Evolutionary conservation across 805 yeast species (phyloP).

Genomic region (Yarrowia sp.): DNA sequence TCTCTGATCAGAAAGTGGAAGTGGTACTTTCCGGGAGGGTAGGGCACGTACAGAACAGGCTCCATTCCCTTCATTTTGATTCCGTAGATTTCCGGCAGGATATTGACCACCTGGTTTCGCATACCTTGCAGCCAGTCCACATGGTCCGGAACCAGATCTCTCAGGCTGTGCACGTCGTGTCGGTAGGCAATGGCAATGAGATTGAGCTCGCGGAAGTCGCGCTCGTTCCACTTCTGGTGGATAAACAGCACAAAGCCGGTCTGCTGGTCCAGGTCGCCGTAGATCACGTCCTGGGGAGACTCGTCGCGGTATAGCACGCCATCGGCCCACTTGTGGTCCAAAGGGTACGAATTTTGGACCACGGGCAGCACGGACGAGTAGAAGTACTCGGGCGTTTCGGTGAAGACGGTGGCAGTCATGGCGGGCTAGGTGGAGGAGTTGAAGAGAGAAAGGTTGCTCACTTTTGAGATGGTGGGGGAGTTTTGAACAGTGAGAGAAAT

Average conservation of each 20-base stretch:
- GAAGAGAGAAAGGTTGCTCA: slow-evolving; percentile 15
- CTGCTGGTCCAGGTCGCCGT: slow-evolving; percentile 37
- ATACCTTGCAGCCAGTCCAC: slow-evolving; percentile 30
- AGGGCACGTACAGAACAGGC: slow-evolving; percentile 27
- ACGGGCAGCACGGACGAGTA: slow-evolving; percentile 12
- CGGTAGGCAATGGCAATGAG: slow-evolving; percentile 36
- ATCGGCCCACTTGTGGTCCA: slow-evolving; percentile 33
- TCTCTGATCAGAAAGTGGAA: slow-evolving; percentile 27
- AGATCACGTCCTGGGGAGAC: slow-evolving; percentile 33
- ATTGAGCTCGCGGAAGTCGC: slow-evolving; percentile 8
- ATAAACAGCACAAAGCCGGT: slow-evolving; percentile 36
- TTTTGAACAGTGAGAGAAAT: neutral
- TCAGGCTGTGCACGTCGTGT: slow-evolving; percentile 19
- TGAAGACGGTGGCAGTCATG: slow-evolving; percentile 19
- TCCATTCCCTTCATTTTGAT: slow-evolving; percentile 18
- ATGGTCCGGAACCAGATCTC: slow-evolving; percentile 32
- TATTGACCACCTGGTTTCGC: slow-evolving; percentile 32
- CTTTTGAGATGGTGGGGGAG: neutral
- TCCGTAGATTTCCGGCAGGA: slow-evolving; percentile 35
- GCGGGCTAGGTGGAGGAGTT: neutral
- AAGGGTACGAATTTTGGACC: slow-evolving; percentile 8
- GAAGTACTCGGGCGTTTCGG: slow-evolving; percentile 34
- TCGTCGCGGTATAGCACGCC: slow-evolving; percentile 33
- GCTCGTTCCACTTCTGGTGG: slow-evolving; percentile 32
- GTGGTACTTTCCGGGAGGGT: slow-evolving; percentile 35